Percentiles rank a stretch among this genome's conserved stretches.
Conservation (phyloP, 75 land plant genomes). For the Pinus albicaulis region DNA sequence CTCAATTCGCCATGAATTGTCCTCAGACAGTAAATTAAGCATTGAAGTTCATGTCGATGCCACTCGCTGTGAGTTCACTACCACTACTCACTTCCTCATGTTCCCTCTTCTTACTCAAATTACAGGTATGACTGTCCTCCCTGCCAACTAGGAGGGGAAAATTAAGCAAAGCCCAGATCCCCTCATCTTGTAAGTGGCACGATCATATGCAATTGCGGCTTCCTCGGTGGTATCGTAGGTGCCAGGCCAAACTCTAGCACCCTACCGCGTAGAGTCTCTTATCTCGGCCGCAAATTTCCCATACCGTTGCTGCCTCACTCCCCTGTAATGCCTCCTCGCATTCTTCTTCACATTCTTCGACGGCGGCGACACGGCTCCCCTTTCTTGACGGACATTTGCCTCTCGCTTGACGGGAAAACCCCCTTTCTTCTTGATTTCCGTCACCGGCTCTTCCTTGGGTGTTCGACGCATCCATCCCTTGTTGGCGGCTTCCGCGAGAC, state of each 20-base stretch:
- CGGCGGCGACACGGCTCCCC: not conserved
- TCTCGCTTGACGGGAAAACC: no score
- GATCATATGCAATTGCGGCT: conserved; percentile 10
- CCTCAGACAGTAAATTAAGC: no score
- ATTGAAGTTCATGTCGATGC: no score
- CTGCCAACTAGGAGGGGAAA: not conserved
- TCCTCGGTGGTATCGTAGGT: conserved; percentile 23
- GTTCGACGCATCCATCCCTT: conserved; percentile 14
- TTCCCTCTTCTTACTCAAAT: not conserved
- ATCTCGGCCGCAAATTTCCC: conserved; percentile 49
- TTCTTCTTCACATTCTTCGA: conserved; percentile 1
- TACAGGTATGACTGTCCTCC: not conserved
- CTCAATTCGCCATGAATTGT: no score
- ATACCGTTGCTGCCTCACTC: conserved; percentile 49
- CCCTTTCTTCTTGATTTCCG: not conserved
- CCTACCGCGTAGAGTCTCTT: conserved; percentile 37
- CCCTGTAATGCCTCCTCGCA: conserved; percentile 23
- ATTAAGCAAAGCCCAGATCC: conserved; percentile 20
- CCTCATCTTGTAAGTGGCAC: conserved; percentile 21
- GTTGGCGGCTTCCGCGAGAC: conserved; percentile 18
- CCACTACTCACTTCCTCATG: not conserved
- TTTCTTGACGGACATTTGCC: no score
- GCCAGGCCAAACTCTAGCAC: conserved; percentile 49
- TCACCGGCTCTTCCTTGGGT: not conserved
- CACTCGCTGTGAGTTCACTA: no score